phyloP scores from a whole-genome alignment of 805 yeast genomes.

The Candida xyloterini region DNA sequence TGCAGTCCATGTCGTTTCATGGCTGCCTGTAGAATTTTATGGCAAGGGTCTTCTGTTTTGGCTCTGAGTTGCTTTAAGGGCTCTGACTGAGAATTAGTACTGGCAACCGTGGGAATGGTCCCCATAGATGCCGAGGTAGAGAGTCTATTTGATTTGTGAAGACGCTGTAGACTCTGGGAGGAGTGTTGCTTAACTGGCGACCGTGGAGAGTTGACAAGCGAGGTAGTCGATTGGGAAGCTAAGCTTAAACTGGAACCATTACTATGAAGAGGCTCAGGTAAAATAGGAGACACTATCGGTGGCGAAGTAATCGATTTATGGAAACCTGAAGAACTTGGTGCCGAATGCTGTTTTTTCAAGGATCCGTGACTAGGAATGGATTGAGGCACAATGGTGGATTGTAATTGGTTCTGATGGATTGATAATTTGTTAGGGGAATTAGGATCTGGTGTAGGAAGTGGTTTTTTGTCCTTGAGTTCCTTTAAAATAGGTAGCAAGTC shows the following conservation, averaged over 20 bases:
- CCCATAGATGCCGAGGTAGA: slow-evolving; percentile 13
- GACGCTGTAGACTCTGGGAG: slow-evolving; percentile 5
- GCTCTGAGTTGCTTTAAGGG: slow-evolving; percentile 83
- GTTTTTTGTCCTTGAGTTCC: slow-evolving; percentile 60
- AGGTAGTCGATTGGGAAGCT: slow-evolving; percentile 4
- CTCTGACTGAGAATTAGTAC: slow-evolving; percentile 36
- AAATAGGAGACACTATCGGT: slow-evolving; percentile 19
- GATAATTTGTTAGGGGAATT: slow-evolving; percentile 15
- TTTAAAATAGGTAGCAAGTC: slow-evolving; percentile 65
- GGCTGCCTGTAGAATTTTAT: slow-evolving; percentile 82
- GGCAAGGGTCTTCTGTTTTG: slow-evolving; percentile 87
- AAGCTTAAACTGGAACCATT: slow-evolving; percentile 2
- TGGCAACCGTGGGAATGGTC: slow-evolving; percentile 5
- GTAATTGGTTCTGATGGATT: slow-evolving; percentile 23
- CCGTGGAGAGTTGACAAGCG: slow-evolving; percentile 9
- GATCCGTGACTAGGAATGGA: slow-evolving; percentile 11
- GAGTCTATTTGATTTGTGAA: slow-evolving; percentile 11
- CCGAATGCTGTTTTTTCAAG: slow-evolving; percentile 7
- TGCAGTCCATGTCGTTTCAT: slow-evolving; percentile 79
- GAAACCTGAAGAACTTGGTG: slow-evolving; percentile 6
- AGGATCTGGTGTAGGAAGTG: slow-evolving; percentile 58
- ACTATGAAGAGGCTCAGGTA: slow-evolving; percentile 13
- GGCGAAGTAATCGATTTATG: slow-evolving; percentile 19
- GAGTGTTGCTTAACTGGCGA: slow-evolving; percentile 8
- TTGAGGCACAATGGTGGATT: slow-evolving; percentile 23